Evolutionary conservation across 208 protist species (phyloP).

Genomic region (Trypanosomatidae sp.): DNA sequence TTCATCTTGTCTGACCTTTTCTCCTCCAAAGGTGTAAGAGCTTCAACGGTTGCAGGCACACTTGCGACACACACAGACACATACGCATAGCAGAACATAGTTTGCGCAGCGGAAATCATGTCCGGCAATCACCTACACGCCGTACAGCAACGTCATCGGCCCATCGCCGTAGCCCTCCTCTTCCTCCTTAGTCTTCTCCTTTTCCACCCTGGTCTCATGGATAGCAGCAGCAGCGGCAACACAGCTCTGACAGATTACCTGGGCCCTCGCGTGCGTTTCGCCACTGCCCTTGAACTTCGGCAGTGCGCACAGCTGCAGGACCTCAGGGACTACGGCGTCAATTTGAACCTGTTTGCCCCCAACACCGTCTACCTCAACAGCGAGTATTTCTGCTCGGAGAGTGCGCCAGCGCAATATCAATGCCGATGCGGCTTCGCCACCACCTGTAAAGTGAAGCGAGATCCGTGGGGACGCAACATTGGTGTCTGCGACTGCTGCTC

Average conservation of each 20-base stretch:
- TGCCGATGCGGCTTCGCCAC: conserved; percentile 30
- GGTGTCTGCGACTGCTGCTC: conserved; percentile 66
- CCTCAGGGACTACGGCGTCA: conserved; percentile 21
- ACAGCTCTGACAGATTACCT: background rate
- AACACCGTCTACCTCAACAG: conserved; percentile 14
- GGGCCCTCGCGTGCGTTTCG: background rate
- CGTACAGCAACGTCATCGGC: background rate
- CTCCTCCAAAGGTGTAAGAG: background rate
- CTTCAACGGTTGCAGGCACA: background rate
- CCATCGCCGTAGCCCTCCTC: background rate
- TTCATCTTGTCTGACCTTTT: background rate
- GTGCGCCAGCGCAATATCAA: conserved; percentile 16
- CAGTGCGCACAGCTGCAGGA: conserved; percentile 20
- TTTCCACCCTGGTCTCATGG: background rate
- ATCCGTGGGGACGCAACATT: conserved; percentile 55
- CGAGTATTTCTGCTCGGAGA: conserved; percentile 35
- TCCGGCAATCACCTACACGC: background rate
- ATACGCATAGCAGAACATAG: background rate
- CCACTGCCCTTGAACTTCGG: background rate
- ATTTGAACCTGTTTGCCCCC: conserved; percentile 9
- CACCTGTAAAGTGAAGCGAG: conserved; percentile 20
- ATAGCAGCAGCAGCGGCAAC: no score
- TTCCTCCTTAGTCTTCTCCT: background rate
- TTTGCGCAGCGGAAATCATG: background rate
- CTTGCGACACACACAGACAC: background rate